These are phyloP conservation scores for Fraxinus baroniana DNA, from an alignment of 305 asterid species.

Conservation along the genomic window DNA sequence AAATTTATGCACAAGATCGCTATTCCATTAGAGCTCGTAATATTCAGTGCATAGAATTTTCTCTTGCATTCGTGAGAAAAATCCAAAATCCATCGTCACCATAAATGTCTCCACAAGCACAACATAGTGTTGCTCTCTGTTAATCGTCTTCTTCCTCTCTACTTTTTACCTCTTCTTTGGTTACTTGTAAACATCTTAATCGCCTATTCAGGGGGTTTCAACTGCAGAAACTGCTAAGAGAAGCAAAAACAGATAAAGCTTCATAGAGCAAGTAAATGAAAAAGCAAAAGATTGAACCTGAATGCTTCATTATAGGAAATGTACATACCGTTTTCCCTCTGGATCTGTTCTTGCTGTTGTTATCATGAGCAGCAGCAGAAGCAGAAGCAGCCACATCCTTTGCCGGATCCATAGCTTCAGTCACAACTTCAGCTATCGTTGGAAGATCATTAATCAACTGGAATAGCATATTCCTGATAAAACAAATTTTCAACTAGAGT, in stretches of 20 bases:
- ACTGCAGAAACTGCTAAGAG: neutral
- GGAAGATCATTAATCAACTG: slow-evolving; percentile 73
- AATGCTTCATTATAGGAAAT: neutral
- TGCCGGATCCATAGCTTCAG: slow-evolving; percentile 35
- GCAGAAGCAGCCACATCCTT: too few species aligned
- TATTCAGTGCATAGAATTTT: slow-evolving; percentile 58
- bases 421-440: slow-evolving; percentile 61
- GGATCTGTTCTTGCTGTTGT: neutral
- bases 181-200: neutral
- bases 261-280: neutral
- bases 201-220: neutral
- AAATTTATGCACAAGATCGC: neutral
- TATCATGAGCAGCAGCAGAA: neutral
- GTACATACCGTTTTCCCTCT: neutral
- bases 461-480: slow-evolving; percentile 64
- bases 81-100: slow-evolving; percentile 49
- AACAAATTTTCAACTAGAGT: neutral
- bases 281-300: neutral
- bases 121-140: slow-evolving; percentile 37
- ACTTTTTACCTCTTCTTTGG: neutral
- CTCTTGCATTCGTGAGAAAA: slow-evolving; percentile 50
- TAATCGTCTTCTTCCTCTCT: neutral
- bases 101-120: slow-evolving; percentile 48
- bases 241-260: neutral
- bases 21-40: slow-evolving; percentile 37